phyloP scores from a whole-genome alignment of 1,139 yeast species.

The Torulaspora globosa region DNA sequence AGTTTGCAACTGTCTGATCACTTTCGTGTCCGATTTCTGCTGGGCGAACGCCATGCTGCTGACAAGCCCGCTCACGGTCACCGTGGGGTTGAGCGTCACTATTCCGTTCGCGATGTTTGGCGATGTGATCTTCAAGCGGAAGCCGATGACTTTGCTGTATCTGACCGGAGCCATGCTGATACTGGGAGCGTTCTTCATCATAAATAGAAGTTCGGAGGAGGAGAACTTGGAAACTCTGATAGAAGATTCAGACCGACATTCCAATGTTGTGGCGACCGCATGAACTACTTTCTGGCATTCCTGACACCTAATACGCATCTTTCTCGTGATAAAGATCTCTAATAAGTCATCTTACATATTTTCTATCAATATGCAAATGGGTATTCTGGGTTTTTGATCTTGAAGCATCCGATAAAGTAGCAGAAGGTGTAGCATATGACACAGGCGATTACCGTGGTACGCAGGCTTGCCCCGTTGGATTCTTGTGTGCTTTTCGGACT shows the following conservation, averaged over 20 bases:
- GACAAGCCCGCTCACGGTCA: conserved; percentile 90
- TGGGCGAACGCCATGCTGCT: conserved; percentile 95
- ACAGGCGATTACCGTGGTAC: conserved; percentile 27
- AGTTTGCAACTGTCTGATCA: conserved; percentile 62
- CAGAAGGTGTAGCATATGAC: conserved; percentile 37
- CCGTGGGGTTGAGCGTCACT: conserved; percentile 89
- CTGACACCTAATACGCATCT: conserved; percentile 1
- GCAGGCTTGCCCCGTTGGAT: conserved; percentile 17
- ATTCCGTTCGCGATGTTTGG: conserved; percentile 94
- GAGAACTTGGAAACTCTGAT: conserved; percentile 24
- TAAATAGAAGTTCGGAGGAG: conserved; percentile 75
- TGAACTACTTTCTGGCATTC: conserved; percentile 6
- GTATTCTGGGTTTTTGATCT: conserved; percentile 41
- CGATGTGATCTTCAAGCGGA: conserved; percentile 69
- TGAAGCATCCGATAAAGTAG: conserved; percentile 38
- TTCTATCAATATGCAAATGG: conserved; percentile 29
- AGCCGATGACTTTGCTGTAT: conserved; percentile 57
- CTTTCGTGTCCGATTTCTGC: conserved; percentile 82
- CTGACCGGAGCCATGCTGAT: conserved; percentile 77
- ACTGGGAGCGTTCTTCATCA: conserved; percentile 74
- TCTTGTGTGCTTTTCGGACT: conserved; percentile 25
- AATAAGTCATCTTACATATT: background rate
- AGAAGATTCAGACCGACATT: conserved; percentile 6
- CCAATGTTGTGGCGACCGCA: conserved; percentile 2
- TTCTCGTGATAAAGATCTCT: background rate